A percentile compares a stretch with the other conserved stretches of the same genome.
Evolutionary conservation across 306 rosid genomes (phyloP).

Genomic region (Trifolium subterraneum): DNA sequence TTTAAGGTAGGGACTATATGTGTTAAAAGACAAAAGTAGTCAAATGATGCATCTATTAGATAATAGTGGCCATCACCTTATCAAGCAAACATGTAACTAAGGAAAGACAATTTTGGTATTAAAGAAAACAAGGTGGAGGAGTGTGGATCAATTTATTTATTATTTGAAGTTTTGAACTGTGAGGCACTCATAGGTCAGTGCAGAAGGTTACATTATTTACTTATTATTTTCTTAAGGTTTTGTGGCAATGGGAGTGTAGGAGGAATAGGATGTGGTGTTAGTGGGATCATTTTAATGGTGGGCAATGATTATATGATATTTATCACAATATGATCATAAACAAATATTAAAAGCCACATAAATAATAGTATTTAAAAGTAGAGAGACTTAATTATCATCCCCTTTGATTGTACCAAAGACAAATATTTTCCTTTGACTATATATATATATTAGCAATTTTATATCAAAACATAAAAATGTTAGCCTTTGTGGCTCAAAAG

Average conservation of each 20-base stretch:
- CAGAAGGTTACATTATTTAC: slow-evolving; percentile 34
- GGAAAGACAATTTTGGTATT: slow-evolving; percentile 23
- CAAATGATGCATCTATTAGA: slow-evolving; percentile 35
- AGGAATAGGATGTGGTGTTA: slow-evolving; percentile 49
- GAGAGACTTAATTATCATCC: slow-evolving; percentile 19
- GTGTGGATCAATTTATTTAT: slow-evolving; percentile 8
- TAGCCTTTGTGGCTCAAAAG: no score
- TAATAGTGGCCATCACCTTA: slow-evolving; percentile 44
- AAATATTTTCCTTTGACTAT: neutral
- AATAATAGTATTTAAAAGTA: slow-evolving; percentile 7
- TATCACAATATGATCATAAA: slow-evolving; percentile 36
- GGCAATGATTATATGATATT: slow-evolving; percentile 51
- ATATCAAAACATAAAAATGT: no score
- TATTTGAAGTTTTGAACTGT: slow-evolving; percentile 43
- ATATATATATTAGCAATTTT: no score
- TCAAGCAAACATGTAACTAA: slow-evolving; percentile 36
- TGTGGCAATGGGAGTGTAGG: slow-evolving; percentile 42
- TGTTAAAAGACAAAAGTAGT: slow-evolving; percentile 40
- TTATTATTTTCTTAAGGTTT: slow-evolving; percentile 38
- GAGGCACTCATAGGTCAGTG: slow-evolving; percentile 45
- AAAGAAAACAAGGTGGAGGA: slow-evolving; percentile 3
- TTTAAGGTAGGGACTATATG: slow-evolving; percentile 42
- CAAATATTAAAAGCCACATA: neutral
- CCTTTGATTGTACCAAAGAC: slow-evolving; percentile 23
- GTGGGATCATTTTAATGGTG: slow-evolving; percentile 53